phyloP scores from a whole-genome alignment of 2,329 filamentous ascomycete genomes.

The Talaromyces sp. region DNA sequence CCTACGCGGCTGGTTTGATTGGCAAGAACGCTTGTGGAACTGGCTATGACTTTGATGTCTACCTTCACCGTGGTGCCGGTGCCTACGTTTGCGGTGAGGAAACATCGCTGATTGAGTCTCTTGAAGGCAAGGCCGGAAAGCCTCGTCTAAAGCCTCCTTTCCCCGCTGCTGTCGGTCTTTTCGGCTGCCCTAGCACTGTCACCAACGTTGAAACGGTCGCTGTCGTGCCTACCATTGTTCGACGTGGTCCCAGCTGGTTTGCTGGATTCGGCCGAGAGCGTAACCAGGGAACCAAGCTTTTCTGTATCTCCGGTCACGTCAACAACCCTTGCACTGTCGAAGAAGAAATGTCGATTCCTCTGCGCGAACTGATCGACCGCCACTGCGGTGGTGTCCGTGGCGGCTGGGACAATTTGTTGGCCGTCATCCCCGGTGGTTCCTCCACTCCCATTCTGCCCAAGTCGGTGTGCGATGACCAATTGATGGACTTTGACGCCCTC shows the following conservation, averaged over 20 bases:
- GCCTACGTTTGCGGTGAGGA: constrained; percentile 98
- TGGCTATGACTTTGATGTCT: constrained; percentile 97
- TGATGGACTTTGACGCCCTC: constrained; percentile 98
- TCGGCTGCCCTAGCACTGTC: constrained; percentile 95
- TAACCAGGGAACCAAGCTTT: constrained; percentile 96
- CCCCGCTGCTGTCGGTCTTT: constrained; percentile 93
- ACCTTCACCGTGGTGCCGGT: constrained; percentile 91
- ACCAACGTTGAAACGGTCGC: constrained; percentile 97
- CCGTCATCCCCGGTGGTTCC: constrained; percentile 91
- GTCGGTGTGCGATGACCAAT: constrained; percentile 81
- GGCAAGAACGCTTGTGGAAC: constrained; percentile 97
- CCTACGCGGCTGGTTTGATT: constrained; percentile 88
- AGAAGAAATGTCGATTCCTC: constrained; percentile 98
- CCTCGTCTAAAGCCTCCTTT: constrained; percentile 98
- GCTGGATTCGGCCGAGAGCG: constrained; percentile 89
- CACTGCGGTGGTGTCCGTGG: constrained; percentile 96
- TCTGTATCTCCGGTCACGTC: constrained; percentile 96
- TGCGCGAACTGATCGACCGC: constrained; percentile 93
- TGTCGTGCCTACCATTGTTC: constrained; percentile 91
- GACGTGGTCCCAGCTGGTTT: constrained; percentile 90
- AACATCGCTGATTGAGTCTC: constrained; percentile 94
- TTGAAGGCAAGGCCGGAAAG: constrained; percentile 98
- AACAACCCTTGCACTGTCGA: constrained; percentile 98
- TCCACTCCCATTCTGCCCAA: constrained; percentile 95
- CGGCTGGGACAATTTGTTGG: constrained; percentile 95